A percentile compares a stretch with the other conserved stretches of the same genome.
Evolutionary conservation across 73 alveolate genomes (phyloP).

Genomic region (Uronychia binucleata): DNA sequence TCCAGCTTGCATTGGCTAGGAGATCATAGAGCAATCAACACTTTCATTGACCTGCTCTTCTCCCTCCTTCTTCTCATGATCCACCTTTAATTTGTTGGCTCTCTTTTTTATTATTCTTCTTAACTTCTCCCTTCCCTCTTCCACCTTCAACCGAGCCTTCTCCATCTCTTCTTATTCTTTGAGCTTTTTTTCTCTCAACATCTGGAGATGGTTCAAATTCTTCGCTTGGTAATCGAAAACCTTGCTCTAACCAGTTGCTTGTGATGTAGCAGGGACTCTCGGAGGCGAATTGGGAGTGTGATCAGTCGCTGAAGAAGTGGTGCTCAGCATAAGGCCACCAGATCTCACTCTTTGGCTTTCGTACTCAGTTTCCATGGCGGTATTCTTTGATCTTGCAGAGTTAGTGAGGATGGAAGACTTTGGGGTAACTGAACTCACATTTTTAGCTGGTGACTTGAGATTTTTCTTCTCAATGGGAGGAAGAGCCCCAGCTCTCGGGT

Average conservation of each 20-base stretch:
- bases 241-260: not conserved
- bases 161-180: not conserved
- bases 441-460: not conserved
- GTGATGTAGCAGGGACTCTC: not conserved
- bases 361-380: not conserved
- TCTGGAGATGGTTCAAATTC: not conserved
- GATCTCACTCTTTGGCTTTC: not conserved
- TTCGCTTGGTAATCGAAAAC: not conserved
- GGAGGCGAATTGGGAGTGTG: not conserved
- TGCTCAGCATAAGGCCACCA: not conserved
- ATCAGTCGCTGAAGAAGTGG: not conserved
- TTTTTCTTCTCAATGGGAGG: not conserved
- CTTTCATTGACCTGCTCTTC: not conserved
- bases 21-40: not conserved
- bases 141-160: not conserved
- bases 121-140: not conserved
- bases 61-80: not conserved
- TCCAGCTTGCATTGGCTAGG: not conserved
- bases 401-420: not conserved
- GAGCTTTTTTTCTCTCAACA: not conserved
- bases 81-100: too few relatives aligned
- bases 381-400: not conserved
- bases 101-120: not conserved
- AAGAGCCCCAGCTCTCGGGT: not conserved
- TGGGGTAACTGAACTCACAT: not conserved